A percentile compares a stretch with the other conserved stretches of the same genome.
phyloP scores from a whole-genome alignment of 2,329 filamentous ascomycete species.

The Penicillium frequentans region DNA sequence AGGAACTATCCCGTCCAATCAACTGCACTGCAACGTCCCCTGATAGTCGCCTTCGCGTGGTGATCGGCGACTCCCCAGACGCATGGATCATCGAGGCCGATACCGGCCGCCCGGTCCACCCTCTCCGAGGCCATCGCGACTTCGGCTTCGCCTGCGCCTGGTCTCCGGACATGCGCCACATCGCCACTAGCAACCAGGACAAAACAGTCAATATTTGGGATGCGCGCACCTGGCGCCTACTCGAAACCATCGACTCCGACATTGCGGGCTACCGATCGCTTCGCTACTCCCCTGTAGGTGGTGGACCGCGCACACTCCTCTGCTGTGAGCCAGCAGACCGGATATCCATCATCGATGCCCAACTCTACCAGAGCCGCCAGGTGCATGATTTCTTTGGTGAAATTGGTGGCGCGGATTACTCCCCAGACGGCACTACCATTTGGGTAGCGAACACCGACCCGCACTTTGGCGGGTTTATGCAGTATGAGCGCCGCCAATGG shows the following conservation, averaged over 20 bases:
- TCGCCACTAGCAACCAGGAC: constrained; percentile 49
- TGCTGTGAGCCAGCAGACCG: constrained; percentile 47
- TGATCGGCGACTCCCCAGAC: constrained; percentile 45
- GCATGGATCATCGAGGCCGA: constrained; percentile 47
- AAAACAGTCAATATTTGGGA: constrained; percentile 50
- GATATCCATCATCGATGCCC: constrained; percentile 46
- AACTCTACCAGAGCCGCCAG: constrained; percentile 43
- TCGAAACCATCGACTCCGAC: constrained; percentile 44
- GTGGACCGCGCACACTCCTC: constrained; percentile 44
- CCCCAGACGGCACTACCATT: constrained; percentile 41
- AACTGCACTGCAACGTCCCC: constrained; percentile 48
- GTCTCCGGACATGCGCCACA: constrained; percentile 49
- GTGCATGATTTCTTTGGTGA: constrained; percentile 50
- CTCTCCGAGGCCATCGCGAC: constrained; percentile 42
- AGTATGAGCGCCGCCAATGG: constrained; percentile 43
- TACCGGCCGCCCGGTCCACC: constrained; percentile 39
- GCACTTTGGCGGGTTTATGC: constrained; percentile 47
- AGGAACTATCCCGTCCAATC: constrained; percentile 41
- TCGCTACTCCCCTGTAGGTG: constrained; percentile 46
- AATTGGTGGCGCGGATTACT: constrained; percentile 45
- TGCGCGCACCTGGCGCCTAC: constrained; percentile 41
- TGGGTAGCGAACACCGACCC: constrained; percentile 47
- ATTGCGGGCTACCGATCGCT: constrained; percentile 47
- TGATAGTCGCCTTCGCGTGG: constrained; percentile 44
- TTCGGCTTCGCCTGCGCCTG: constrained; percentile 49